Evolutionary conservation across 441 rosid genomes (phyloP).

Genomic region (Metrosideros polymorpha): DNA sequence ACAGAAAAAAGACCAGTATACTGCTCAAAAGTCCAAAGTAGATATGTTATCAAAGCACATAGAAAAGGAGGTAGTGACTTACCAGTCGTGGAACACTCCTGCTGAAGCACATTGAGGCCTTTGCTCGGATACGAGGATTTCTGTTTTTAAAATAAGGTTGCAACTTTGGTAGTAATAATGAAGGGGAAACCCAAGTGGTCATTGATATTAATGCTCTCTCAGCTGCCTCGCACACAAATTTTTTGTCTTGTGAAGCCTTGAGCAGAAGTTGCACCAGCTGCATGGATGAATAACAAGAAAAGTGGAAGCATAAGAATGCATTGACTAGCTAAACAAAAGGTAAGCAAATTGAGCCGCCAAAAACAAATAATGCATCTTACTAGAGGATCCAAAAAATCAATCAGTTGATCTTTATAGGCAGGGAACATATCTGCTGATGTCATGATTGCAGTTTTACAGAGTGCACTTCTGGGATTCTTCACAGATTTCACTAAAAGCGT

Average conservation of each 20-base stretch:
- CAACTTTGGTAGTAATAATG: conserved; percentile 51
- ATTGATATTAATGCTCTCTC: conserved; percentile 64
- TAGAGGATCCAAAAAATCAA: conserved; percentile 71
- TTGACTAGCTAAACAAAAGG: not conserved
- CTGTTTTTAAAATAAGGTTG: conserved; percentile 74
- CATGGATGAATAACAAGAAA: conserved; percentile 3
- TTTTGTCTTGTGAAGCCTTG: conserved; percentile 87
- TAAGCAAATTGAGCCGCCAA: not conserved
- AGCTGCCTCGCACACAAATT: conserved; percentile 88
- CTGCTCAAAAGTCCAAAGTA: not conserved
- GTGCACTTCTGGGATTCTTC: conserved; percentile 91
- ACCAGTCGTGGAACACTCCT: conserved; percentile 75
- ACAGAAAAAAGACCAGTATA: not conserved
- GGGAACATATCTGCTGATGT: conserved; percentile 70
- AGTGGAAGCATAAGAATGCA: not conserved
- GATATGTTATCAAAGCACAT: not conserved
- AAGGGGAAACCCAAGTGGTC: conserved; percentile 62
- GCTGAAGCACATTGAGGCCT: conserved; percentile 79
- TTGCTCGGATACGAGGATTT: conserved; percentile 91
- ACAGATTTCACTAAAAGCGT: conserved; percentile 72
- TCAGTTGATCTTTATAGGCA: conserved; percentile 53
- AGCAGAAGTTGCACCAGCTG: conserved; percentile 92
- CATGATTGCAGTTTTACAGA: conserved; percentile 90
- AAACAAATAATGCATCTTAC: conserved; percentile 21
- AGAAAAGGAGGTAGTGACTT: conserved; percentile 6